Evolutionary conservation across 495 filamentous ascomycete species (phyloP).

Genomic region (Coniosporium apollinis): DNA sequence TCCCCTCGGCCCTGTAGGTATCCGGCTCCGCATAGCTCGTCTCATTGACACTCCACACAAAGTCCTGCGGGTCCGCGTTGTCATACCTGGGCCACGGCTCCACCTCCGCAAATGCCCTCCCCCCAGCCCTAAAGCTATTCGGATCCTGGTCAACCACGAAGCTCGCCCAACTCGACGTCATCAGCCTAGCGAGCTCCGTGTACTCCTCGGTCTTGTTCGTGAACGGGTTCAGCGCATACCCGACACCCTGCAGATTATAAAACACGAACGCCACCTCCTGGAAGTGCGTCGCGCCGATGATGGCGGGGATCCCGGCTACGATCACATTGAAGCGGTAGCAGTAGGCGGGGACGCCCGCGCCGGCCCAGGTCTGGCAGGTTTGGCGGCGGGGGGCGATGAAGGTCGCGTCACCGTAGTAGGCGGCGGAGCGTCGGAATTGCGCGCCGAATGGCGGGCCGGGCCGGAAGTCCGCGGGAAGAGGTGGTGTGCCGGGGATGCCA

Average conservation of each 20-base stretch:
- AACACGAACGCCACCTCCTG: conserved; percentile 45
- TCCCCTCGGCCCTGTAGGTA: conserved; percentile 30
- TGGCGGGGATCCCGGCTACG: conserved; percentile 21
- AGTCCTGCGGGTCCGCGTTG: conserved; percentile 15
- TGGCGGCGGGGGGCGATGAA: conserved; percentile 41
- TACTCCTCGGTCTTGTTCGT: conserved; percentile 28
- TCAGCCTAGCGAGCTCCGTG: conserved; percentile 29
- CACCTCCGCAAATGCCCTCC: conserved; percentile 4
- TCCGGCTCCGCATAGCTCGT: conserved; percentile 32
- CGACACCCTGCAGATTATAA: conserved; percentile 34
- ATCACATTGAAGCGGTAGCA: conserved; percentile 46
- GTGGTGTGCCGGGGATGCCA: conserved; percentile 11
- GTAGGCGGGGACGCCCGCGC: conserved; percentile 31
- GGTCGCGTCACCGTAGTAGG: conserved; percentile 35
- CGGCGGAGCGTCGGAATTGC: conserved; percentile 35
- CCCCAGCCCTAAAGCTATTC: conserved; percentile 17
- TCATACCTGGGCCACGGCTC: conserved; percentile 18
- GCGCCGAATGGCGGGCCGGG: conserved; percentile 22
- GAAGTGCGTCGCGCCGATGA: conserved; percentile 37
- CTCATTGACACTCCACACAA: conserved; percentile 33
- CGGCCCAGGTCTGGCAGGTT: conserved; percentile 36
- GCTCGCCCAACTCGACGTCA: conserved; percentile 36
- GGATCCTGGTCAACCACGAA: conserved; percentile 38
- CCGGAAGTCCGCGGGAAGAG: conserved; percentile 3
- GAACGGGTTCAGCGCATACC: conserved; percentile 32